Evolutionary conservation across 192 early-diverging fungal genomes (phyloP), one percentile per base, ranked within the genome.

Genomic region (Coemansia interrupta): DNA sequence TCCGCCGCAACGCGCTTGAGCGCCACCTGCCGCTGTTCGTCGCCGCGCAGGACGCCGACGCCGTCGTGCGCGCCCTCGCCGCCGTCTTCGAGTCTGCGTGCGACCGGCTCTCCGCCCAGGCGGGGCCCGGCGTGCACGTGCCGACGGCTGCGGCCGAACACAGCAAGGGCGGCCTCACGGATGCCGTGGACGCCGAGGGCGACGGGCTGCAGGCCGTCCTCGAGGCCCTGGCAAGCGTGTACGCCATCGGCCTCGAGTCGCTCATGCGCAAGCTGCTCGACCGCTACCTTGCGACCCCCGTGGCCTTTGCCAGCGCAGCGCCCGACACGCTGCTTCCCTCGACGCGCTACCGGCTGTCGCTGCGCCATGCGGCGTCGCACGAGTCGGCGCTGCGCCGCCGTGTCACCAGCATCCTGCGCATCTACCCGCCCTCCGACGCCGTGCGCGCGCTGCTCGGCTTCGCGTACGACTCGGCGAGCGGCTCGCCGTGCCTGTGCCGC

Each of bases 401-500:
- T 5, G 73, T 87, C 38, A 29, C 81, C 51, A 83, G 81, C 51
- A 75, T 86, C 9, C 69, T 86, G 15, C 57, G 69, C 17, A 57
- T 65, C 8, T 67, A 75, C 19, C 48, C 71, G 12, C 41, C 69
- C 1, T 42, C 68, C 29, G 66, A 78, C 2, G 69, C 73, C 11
- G 76, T 83, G 18, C 45, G 63, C 15, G 44, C 41, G 11, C 65
- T 88, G 42, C 60, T 83, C 3, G 63, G 67, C 8, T 81, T 79
- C 71, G 85, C 85, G 4, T 84, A 79, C 47, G 62, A 71, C 42
- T 59, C 55, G 19, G 54, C 59, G 56, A 40, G 36, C 49, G 77
- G 40, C 43, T 72, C 84, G 20, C 58, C 71, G 5, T 83, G 80
- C n/a, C 68, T 85, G 11, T 81, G 72, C 56, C 81, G 86, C 5